Evolutionary conservation across 2,329 filamentous ascomycete species (phyloP).

Genomic region (Calonectria hongkongensis): DNA sequence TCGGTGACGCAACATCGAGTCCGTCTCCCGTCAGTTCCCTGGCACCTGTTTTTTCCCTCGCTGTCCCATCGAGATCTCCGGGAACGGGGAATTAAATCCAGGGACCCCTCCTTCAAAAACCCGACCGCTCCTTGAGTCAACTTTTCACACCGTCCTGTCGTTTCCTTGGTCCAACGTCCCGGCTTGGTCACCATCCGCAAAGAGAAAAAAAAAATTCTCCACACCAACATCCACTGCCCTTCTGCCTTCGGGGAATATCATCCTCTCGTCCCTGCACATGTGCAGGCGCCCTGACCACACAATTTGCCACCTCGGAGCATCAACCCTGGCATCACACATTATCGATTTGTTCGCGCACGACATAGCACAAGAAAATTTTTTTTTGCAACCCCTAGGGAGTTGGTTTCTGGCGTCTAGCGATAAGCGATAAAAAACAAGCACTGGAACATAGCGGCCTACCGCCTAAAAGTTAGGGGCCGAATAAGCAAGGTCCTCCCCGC

Average conservation of each 20-base stretch:
- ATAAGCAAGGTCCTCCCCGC: conserved; percentile 52
- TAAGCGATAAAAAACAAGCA: conserved; percentile 43
- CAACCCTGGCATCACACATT: conserved; percentile 55
- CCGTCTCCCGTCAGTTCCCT: conserved; percentile 47
- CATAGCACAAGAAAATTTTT: conserved; percentile 49
- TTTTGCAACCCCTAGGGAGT: conserved; percentile 33
- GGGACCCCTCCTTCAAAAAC: conserved; percentile 30
- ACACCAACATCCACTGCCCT: conserved; percentile 35
- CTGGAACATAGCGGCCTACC: conserved; percentile 48
- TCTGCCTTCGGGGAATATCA: conserved; percentile 50
- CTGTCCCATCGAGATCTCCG: conserved; percentile 48
- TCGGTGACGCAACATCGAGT: conserved; percentile 52
- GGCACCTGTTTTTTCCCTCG: conserved; percentile 44
- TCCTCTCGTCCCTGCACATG: conserved; percentile 56
- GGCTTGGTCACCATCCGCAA: conserved; percentile 42
- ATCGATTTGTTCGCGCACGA: conserved; percentile 51
- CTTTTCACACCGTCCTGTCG: conserved; percentile 11
- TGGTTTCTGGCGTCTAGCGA: conserved; percentile 42
- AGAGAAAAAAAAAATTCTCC: conserved; percentile 33
- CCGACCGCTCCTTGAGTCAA: conserved; percentile 21
- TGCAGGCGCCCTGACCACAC: conserved; percentile 47
- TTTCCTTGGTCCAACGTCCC: conserved; percentile 37
- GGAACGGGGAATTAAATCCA: conserved; percentile 31
- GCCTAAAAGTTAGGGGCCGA: conserved; percentile 29
- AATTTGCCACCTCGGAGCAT: conserved; percentile 54